Conservation (phyloP, 202 grass and related monocot species). For the Schoenoplectus tabernaemontani region DNA sequence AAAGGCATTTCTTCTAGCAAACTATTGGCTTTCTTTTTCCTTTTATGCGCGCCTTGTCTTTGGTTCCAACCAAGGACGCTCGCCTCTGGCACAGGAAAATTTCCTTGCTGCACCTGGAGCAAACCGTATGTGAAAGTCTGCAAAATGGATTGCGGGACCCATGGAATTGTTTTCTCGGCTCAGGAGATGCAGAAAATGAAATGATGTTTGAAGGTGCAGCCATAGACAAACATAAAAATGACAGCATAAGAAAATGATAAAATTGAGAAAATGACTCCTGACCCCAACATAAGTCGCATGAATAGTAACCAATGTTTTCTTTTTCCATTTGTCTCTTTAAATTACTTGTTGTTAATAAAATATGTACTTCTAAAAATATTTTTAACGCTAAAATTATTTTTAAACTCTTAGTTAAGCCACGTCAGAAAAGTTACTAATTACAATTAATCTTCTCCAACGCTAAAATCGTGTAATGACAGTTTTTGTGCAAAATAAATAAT, state of each 20-base stretch:
- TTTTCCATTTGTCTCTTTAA: not conserved
- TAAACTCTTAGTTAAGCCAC: no score
- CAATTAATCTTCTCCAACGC: no score
- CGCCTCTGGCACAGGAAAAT: not conserved
- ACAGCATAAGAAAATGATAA: not conserved
- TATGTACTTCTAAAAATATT: not conserved
- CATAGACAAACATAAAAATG: not conserved
- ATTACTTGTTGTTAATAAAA: not conserved
- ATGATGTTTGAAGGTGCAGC: not conserved
- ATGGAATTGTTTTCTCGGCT: not conserved
- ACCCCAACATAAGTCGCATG: not conserved
- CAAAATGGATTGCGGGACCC: not conserved
- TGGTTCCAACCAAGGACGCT: not conserved
- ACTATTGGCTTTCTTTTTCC: not conserved
- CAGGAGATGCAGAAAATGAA: no score
- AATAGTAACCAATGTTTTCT: not conserved
- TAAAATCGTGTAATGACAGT: no score
- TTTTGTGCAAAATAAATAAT: no score
- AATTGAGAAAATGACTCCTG: not conserved
- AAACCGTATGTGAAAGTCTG: not conserved
- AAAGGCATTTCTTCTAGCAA: not conserved
- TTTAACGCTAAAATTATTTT: no score
- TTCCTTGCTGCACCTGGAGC: not conserved
- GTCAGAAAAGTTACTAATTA: no score
- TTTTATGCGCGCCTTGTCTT: conserved; percentile 1